A percentile compares a stretch with the other conserved stretches of the same genome.
Evolutionary conservation across 345 rosid species (phyloP).

Genomic region (Eucalyptus polyanthemos): DNA sequence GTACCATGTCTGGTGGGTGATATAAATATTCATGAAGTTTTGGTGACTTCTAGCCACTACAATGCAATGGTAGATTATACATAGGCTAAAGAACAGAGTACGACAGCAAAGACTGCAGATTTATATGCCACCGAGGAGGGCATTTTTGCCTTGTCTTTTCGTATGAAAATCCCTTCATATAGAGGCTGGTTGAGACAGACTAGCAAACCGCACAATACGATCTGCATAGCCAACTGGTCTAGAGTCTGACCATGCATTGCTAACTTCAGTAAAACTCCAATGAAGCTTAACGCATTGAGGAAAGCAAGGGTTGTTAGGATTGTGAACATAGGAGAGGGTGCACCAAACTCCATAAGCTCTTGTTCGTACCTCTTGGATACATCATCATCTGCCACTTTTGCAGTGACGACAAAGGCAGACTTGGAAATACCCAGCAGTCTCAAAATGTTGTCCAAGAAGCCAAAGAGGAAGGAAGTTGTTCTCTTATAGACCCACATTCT

Average conservation of each 20-base stretch:
- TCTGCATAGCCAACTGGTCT: conserved; percentile 12
- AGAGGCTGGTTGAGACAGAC: conserved; percentile 25
- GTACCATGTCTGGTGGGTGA: background rate
- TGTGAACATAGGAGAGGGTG: conserved; percentile 25
- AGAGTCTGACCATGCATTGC: background rate
- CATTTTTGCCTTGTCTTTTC: conserved; percentile 30
- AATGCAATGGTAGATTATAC: background rate
- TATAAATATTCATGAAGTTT: background rate
- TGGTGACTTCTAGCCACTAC: background rate
- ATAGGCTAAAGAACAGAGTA: conserved; percentile 5
- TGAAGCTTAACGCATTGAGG: conserved; percentile 17
- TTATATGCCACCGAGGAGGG: conserved; percentile 6
- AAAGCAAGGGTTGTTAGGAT: conserved; percentile 23
- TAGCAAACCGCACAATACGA: conserved; percentile 10
- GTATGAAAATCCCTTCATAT: conserved; percentile 11
- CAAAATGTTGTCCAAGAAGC: conserved; percentile 9
- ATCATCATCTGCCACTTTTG: conserved; percentile 21
- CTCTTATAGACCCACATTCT: conserved; percentile 30
- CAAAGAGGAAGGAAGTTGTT: conserved; percentile 27
- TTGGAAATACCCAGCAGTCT: conserved; percentile 7
- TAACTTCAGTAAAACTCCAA: conserved; percentile 1
- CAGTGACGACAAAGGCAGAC: conserved; percentile 18
- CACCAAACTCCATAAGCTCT: conserved; percentile 26
- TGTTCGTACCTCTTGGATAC: conserved; percentile 4
- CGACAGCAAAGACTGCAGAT: conserved; percentile 6